Evolutionary conservation across 805 yeast genomes (phyloP).

Genomic region (Saccharomycopsis schoenii): DNA sequence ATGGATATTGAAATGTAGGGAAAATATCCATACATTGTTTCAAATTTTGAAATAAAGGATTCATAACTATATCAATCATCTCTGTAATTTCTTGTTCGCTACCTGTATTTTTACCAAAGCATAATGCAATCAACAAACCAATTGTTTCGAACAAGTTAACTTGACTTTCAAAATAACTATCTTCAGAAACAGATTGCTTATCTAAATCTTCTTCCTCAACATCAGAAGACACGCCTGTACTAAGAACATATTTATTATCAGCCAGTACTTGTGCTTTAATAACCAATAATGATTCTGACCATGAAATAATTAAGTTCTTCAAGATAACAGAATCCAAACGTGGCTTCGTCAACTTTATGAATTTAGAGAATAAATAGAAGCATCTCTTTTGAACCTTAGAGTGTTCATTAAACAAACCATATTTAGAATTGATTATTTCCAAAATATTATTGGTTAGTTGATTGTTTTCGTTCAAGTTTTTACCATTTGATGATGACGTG

Average conservation of each 20-base stretch:
- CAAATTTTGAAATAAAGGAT: conserved; percentile 64
- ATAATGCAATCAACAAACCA: conserved; percentile 58
- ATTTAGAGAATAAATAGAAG: conserved; percentile 84
- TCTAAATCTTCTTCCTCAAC: conserved; percentile 41
- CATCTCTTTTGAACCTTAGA: conserved; percentile 73
- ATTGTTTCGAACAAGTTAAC: conserved; percentile 76
- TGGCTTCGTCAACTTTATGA: conserved; percentile 69
- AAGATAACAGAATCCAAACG: conserved; percentile 39
- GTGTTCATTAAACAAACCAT: conserved; percentile 69
- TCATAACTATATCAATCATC: conserved; percentile 56
- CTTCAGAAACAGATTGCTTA: conserved; percentile 37
- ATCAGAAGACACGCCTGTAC: conserved; percentile 20
- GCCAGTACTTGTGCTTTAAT: conserved; percentile 46
- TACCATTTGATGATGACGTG: conserved; percentile 11
- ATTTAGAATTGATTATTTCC: conserved; percentile 67
- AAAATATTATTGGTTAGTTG: conserved; percentile 53
- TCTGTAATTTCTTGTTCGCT: conserved; percentile 3
- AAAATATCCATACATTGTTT: conserved; percentile 51
- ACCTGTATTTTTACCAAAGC: conserved; percentile 22
- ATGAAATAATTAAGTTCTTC: conserved; percentile 47
- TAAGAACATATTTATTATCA: conserved; percentile 15
- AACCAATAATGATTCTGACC: conserved; percentile 49
- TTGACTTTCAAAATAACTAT: conserved; percentile 65
- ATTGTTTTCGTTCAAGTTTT: conserved; percentile 32
- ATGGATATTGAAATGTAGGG: conserved; percentile 25